phyloP scores from a whole-genome alignment of 176 grass and related monocot genomes.

The maize (Zea mays) region Zm-B73-REFERENCE-NAM-5.0 NC_050105.1:127086001-127086500 shows the following conservation, averaged over 20 bases:
- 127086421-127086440: constrained; percentile 53
- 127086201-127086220: constrained; percentile 4
- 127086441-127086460: constrained; percentile 54
- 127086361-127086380: constrained; percentile 21
- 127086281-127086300: constrained; percentile 2
- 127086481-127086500: constrained; percentile 66
- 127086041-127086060: not conserved
- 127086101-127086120: not conserved
- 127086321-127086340: constrained; percentile 30
- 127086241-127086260: not conserved
- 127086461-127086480: constrained; percentile 59
- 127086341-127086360: constrained; percentile 37
- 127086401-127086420: not conserved
- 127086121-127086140: not conserved
- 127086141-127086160: not conserved
- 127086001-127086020: not conserved
- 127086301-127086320: not conserved
- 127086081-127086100: not conserved
- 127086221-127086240: not conserved
- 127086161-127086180: not conserved
- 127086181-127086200: not conserved
- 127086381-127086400: constrained; percentile 23
- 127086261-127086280: constrained; percentile 23
- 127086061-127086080: not conserved
- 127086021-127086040: not conserved